Base-by-base conservation (phyloP, 2,329 filamentous ascomycete genomes). In the Neurospora sp. region DNA sequence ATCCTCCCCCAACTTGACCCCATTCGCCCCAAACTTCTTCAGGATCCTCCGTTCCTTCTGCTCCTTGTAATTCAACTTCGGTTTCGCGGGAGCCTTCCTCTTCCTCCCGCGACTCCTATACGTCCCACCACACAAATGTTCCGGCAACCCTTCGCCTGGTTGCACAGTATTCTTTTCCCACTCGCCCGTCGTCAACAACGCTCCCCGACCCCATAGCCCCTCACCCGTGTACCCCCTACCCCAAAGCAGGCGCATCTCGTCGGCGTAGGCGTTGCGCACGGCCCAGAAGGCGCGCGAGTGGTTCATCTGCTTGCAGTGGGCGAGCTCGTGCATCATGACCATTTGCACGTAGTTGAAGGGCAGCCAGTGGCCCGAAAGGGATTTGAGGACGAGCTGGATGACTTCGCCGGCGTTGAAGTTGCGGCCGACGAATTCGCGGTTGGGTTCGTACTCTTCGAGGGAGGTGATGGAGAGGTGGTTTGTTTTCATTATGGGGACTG, bases 371-470 rank as follows among this genome's bases (percentile, higher is more conserved):
- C 87, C 87, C 0, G 85, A 82, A 0, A 84, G 85, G 0, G 91
- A 88, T 75, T 90, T 90, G 36, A 97, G 85, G 1, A 97, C 93
- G 1, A 97, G 85, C 80, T 97, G 93, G 68, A 97, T 88, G 42
- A 95, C 90, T 78, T 96, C 93, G 40, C 93, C 93, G 8, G 90
- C 91, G 75, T 97, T 97, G 84, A 97, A 96, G 78, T 97, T 96
- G 69, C 93, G 91, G 3, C 93, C 93, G 52, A 93, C 89, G 76
- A 97, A 97, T 79, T 96, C 92, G 58, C 82, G 82, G 76, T 97
- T 97, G 1, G 91, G 89, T 69, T 90, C 89, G 77, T 92, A 93
- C 77, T 97, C 93, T 78, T 96, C 93, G 0, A 97, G 84, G 1
- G 89, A 86, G 78, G 86, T 90, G 68, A 92, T 86, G 38, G 85